A percentile compares a stretch with the other conserved stretches of the same genome.
Evolutionary conservation across 2,329 filamentous ascomycete genomes (phyloP).

Genomic region (Fusarium praegraminearum): DNA sequence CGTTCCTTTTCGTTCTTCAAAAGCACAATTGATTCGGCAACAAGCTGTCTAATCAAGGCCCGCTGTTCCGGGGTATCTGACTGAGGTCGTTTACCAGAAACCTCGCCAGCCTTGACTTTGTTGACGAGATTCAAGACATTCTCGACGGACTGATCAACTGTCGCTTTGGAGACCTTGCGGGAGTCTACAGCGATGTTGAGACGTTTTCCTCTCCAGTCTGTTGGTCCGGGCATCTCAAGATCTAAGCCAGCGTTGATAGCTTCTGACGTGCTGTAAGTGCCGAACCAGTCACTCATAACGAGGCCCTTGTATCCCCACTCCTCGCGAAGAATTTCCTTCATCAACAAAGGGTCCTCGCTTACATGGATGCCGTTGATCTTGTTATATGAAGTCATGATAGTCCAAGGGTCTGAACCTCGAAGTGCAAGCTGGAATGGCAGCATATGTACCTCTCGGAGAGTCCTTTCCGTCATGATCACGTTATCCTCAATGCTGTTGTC

Average conservation of each 20-base stretch:
- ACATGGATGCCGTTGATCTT: constrained; percentile 56
- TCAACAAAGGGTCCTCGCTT: constrained; percentile 37
- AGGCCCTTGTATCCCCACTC: constrained; percentile 40
- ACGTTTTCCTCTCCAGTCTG: constrained; percentile 40
- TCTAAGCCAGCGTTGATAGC: constrained; percentile 47
- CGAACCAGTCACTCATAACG: constrained; percentile 53
- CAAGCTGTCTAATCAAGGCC: constrained; percentile 28
- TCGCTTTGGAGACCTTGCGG: constrained; percentile 36
- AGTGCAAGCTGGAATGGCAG: constrained; percentile 56
- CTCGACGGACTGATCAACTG: constrained; percentile 46
- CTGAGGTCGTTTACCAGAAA: neutral
- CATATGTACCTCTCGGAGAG: constrained; percentile 44
- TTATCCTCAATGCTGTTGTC: constrained; percentile 44
- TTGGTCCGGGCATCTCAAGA: constrained; percentile 53
- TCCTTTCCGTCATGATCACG: constrained; percentile 37
- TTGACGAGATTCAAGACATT: constrained; percentile 38
- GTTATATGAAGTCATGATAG: constrained; percentile 51
- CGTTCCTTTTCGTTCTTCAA: constrained; percentile 20
- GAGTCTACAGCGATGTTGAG: constrained; percentile 47
- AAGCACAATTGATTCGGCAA: constrained; percentile 24
- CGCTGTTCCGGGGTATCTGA: constrained; percentile 33
- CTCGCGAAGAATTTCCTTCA: constrained; percentile 50
- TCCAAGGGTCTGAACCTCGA: constrained; percentile 53
- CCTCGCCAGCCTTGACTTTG: constrained; percentile 9
- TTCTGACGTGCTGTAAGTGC: constrained; percentile 48